Conservation (phyloP, 257 asterid genomes). For the Solanum megistacrolobum region DNA sequence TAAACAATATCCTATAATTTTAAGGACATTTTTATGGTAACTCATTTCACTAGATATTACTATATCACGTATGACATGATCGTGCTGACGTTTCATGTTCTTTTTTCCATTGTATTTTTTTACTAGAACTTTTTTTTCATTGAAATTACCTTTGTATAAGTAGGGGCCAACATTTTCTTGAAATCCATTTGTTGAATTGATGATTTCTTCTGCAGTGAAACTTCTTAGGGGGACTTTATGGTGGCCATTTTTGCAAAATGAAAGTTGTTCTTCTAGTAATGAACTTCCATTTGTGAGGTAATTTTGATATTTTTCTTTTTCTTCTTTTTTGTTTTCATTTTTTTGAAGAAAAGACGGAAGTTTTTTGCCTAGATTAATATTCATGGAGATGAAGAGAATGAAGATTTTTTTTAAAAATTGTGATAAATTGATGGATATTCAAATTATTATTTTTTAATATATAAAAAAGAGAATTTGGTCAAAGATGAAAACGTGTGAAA, state of each 20-base stretch:
- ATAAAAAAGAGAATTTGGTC: not conserved
- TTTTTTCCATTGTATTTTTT: not conserved
- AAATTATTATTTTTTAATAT: not conserved
- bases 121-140: not conserved
- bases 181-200: not conserved
- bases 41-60: not conserved
- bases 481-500: not conserved
- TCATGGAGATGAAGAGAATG: not conserved
- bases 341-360: not conserved
- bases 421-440: not conserved
- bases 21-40: conserved; percentile 5
- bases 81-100: not conserved
- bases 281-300: conserved; percentile 6
- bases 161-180: not conserved
- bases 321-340: not conserved
- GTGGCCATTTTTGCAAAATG: not conserved
- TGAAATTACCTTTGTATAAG: not conserved
- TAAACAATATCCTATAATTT: conserved; percentile 9
- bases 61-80: not conserved
- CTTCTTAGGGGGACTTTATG: not conserved
- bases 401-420: not conserved
- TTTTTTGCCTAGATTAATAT: not conserved
- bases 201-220: conserved; percentile 6
- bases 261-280: conserved; percentile 1
- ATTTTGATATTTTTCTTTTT: not conserved